phyloP scores from a whole-genome alignment of 805 yeast genomes.

The Candida broadrunensis region DNA sequence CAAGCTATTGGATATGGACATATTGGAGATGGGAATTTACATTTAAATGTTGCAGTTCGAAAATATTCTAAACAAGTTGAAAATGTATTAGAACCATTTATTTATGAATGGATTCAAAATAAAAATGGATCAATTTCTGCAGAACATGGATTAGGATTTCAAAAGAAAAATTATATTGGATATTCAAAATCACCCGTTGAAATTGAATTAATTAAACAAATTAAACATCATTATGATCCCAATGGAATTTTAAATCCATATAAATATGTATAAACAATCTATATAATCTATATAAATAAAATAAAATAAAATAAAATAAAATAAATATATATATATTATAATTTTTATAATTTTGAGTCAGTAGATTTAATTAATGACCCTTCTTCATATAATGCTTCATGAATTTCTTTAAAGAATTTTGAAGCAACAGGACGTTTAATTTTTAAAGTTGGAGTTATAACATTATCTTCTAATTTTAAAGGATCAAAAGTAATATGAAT shows the following conservation, averaged over 20 bases:
- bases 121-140: slow-evolving; percentile 90
- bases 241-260: slow-evolving; percentile 91
- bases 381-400: slow-evolving; percentile 33
- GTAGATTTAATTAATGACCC: slow-evolving; percentile 24
- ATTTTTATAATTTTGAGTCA: slow-evolving; percentile 17
- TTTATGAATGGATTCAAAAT: slow-evolving; percentile 80
- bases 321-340: slow-evolving; percentile 1
- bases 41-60: slow-evolving; percentile 88
- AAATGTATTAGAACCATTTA: slow-evolving; percentile 83
- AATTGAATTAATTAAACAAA: slow-evolving; percentile 68
- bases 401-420: slow-evolving; percentile 21
- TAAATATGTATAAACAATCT: slow-evolving; percentile 60
- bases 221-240: slow-evolving; percentile 86
- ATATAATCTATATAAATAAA: background rate
- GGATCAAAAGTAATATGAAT: slow-evolving; percentile 36
- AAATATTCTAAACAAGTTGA: slow-evolving; percentile 79
- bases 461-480: slow-evolving; percentile 33
- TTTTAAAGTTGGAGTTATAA: slow-evolving; percentile 43
- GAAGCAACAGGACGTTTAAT: slow-evolving; percentile 38
- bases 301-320: background rate
- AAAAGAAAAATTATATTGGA: slow-evolving; percentile 84
- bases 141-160: slow-evolving; percentile 97
- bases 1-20: slow-evolving; percentile 97
- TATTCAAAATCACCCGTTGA: slow-evolving; percentile 78
- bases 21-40: slow-evolving; percentile 95